These are phyloP conservation scores for Arabidopsis lyrata DNA, from an alignment of 441 rosid species.

Conservation along the genomic window DNA sequence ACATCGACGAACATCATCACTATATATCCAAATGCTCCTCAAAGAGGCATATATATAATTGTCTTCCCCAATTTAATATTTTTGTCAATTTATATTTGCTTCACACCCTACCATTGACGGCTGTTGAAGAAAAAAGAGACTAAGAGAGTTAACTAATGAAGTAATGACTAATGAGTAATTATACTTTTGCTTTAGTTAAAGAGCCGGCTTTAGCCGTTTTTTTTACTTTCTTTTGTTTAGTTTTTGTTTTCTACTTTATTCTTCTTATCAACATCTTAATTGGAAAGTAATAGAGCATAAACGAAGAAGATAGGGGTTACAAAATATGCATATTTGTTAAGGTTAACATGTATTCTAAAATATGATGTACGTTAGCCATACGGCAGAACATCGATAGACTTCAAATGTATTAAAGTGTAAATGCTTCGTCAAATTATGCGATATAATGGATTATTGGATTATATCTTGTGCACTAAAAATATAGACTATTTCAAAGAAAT, in stretches of 20 bases:
- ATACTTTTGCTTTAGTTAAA: conserved; percentile 42
- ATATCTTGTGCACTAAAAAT: background rate
- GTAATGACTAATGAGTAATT: conserved; percentile 36
- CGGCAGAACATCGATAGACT: too few relatives aligned
- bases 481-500: background rate
- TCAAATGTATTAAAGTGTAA: too few relatives aligned
- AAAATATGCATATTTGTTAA: background rate
- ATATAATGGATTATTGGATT: background rate
- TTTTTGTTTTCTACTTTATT: background rate
- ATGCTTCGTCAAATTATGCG: too few relatives aligned
- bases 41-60: background rate
- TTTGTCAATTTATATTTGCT: background rate
- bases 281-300: background rate
- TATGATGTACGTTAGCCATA: too few relatives aligned
- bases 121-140: conserved; percentile 16
- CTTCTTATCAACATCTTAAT: background rate
- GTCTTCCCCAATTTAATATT: background rate
- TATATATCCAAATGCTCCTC: background rate
- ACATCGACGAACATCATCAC: background rate
- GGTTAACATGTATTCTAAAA: too few relatives aligned
- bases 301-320: background rate
- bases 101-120: conserved; percentile 34
- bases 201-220: conserved; percentile 39
- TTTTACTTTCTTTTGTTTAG: conserved; percentile 6
- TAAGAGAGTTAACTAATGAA: conserved; percentile 32